Percentiles rank a stretch among this genome's conserved stretches.
These are phyloP conservation scores for Bipolaris oryzae DNA, from an alignment of 2,329 filamentous ascomycete species.

Conservation along the genomic window DNA sequence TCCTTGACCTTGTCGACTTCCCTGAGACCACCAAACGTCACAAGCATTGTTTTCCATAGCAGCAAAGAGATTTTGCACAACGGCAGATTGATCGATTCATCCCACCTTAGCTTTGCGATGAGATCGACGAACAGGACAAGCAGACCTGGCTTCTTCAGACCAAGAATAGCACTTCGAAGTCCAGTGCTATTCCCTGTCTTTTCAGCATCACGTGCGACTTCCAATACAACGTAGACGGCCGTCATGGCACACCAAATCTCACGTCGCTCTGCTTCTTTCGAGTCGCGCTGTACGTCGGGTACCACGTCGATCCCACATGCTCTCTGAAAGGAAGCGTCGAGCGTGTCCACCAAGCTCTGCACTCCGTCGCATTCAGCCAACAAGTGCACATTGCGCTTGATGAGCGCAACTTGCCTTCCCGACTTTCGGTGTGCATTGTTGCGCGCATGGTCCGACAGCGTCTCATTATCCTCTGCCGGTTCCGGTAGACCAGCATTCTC, in stretches of 20 bases:
- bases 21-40: slow-evolving; percentile 80
- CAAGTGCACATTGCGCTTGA: slow-evolving; percentile 52
- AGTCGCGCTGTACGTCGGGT: slow-evolving; percentile 35
- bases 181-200: slow-evolving; percentile 56
- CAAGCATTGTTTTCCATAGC: slow-evolving; percentile 88
- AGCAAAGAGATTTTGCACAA: slow-evolving; percentile 69
- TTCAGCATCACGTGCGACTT: slow-evolving; percentile 49
- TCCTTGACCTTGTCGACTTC: slow-evolving; percentile 77
- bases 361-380: slow-evolving; percentile 51
- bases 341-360: slow-evolving; percentile 47
- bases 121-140: slow-evolving; percentile 73
- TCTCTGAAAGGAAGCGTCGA: slow-evolving; percentile 44
- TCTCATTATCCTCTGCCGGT: slow-evolving; percentile 11
- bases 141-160: slow-evolving; percentile 62
- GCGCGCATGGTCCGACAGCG: slow-evolving; percentile 19
- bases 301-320: slow-evolving; percentile 37
- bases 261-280: slow-evolving; percentile 48
- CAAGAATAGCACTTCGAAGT: slow-evolving; percentile 50
- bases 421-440: slow-evolving; percentile 38
- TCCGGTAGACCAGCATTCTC: slow-evolving; percentile 54
- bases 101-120: slow-evolving; percentile 60
- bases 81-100: slow-evolving; percentile 65
- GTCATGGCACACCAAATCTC: slow-evolving; percentile 59
- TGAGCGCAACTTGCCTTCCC: slow-evolving; percentile 52
- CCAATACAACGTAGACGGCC: slow-evolving; percentile 57